Conservation (phyloP, 2,329 filamentous ascomycete genomes). For the Periconia macrospinosa region DNA sequence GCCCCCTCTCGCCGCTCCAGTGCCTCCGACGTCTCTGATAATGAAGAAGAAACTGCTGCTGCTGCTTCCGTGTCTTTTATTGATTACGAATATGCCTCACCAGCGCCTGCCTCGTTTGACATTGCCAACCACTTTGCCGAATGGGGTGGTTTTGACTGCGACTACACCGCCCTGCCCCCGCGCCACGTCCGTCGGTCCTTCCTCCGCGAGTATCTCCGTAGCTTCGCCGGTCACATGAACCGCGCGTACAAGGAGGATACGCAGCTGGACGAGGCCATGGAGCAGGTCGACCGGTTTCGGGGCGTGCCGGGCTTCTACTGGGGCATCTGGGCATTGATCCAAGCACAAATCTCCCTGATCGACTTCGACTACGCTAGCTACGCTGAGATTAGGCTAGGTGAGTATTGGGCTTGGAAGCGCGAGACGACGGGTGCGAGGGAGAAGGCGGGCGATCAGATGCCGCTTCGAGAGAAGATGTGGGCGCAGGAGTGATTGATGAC, state of each 20-base stretch:
- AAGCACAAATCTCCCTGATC: conserved; percentile 90
- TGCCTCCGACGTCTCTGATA: conserved; percentile 32
- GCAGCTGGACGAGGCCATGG: conserved; percentile 69
- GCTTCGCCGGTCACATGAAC: conserved; percentile 59
- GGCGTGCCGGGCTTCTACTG: conserved; percentile 87
- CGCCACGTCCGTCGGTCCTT: conserved; percentile 76
- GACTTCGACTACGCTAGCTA: conserved; percentile 96
- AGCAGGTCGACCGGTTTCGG: conserved; percentile 83
- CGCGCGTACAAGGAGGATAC: conserved; percentile 46
- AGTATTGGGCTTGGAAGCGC: conserved; percentile 91
- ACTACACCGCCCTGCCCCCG: conserved; percentile 81
- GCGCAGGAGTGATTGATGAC: conserved; percentile 54
- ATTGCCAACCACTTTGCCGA: conserved; percentile 98
- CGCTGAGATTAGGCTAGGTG: conserved; percentile 80
- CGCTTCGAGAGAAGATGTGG: conserved; percentile 81
- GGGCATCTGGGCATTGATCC: conserved; percentile 96
- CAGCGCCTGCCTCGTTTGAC: conserved; percentile 92
- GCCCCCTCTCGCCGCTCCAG: conserved; percentile 38
- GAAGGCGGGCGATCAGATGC: conserved; percentile 60
- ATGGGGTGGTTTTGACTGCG: conserved; percentile 96
- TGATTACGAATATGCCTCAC: conserved; percentile 97
- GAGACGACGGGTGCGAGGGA: conserved; percentile 67
- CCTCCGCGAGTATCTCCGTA: conserved; percentile 77
- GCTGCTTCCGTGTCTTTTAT: conserved; percentile 66
- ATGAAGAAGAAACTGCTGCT: conserved; percentile 21